These are phyloP conservation scores for Chaetomium tenue DNA, from an alignment of 495 filamentous ascomycete species.

Conservation along the genomic window DNA sequence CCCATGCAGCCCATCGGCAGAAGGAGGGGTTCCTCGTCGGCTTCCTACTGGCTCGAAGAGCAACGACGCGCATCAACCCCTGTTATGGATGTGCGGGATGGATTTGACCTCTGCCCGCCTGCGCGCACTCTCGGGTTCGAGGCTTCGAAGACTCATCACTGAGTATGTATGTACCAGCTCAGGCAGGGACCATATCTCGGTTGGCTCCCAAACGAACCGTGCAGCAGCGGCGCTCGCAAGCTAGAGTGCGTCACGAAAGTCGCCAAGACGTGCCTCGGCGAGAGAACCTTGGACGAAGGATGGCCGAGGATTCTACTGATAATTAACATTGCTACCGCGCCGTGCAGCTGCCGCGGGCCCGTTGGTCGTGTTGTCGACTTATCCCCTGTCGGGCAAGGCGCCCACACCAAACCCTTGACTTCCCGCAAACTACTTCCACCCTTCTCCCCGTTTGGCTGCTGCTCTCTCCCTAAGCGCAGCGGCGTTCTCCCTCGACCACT, in stretches of 20 bases:
- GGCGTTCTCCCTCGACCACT: constrained; percentile 21
- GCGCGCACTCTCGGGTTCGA: not conserved
- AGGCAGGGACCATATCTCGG: too few relatives aligned
- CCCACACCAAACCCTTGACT: constrained; percentile 16
- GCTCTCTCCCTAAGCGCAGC: constrained; percentile 30
- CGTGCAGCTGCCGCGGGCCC: constrained; percentile 15
- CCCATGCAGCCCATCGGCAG: constrained; percentile 37
- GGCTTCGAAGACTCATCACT: not conserved
- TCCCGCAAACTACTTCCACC: constrained; percentile 18
- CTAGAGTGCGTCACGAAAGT: not conserved
- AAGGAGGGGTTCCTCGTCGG: constrained; percentile 26
- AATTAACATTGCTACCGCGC: constrained; percentile 12
- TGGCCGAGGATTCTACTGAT: not conserved
- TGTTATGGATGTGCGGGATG: constrained; percentile 28
- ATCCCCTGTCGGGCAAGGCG: constrained; percentile 20
- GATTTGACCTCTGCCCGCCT: constrained; percentile 7
- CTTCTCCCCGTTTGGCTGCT: constrained; percentile 26
- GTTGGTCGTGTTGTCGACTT: constrained; percentile 9
- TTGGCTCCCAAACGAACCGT: too few relatives aligned
- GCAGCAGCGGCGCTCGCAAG: not conserved
- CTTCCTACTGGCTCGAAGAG: constrained; percentile 30
- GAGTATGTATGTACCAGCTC: not conserved
- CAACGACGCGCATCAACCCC: constrained; percentile 38
- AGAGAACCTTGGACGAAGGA: not conserved
- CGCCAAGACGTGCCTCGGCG: not conserved